phyloP scores from a whole-genome alignment of 352 stramenopile species.

The Pythium monospermum region DNA sequence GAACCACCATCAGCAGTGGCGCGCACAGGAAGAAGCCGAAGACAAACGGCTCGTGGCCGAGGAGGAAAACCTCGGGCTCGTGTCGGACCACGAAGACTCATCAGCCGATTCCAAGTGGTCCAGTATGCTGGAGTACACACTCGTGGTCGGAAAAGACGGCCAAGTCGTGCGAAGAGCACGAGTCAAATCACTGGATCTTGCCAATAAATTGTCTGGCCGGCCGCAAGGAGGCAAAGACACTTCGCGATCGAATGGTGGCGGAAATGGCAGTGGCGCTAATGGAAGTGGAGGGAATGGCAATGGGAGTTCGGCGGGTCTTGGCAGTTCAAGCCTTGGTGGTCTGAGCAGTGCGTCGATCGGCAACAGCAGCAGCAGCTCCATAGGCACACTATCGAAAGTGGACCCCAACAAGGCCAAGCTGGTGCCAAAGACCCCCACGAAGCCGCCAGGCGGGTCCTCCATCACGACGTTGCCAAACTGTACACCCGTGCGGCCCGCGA shows the following conservation, averaged over 20 bases:
- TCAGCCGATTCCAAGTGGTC: constrained; percentile 79
- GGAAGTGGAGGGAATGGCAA: constrained; percentile 5
- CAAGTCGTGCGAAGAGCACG: constrained; percentile 76
- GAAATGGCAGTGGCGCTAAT: constrained; percentile 2
- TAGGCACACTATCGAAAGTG: constrained; percentile 30
- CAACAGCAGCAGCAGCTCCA: constrained; percentile 18
- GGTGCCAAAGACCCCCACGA: constrained; percentile 40
- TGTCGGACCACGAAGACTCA: constrained; percentile 73
- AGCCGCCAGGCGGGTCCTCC: constrained; percentile 27
- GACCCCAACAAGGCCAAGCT: constrained; percentile 38
- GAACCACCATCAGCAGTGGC: constrained; percentile 22
- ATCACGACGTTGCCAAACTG: constrained; percentile 70
- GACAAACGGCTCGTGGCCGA: constrained; percentile 56
- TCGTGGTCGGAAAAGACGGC: constrained; percentile 78
- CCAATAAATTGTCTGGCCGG: constrained; percentile 53
- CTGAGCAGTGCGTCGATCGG: constrained; percentile 8
- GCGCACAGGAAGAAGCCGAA: constrained; percentile 49
- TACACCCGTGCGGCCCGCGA: constrained; percentile 33
- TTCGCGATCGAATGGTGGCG: constrained; percentile 5
- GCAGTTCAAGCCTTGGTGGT: neutral
- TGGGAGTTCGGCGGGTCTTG: neutral
- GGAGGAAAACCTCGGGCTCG: constrained; percentile 54
- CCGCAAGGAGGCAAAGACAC: constrained; percentile 50
- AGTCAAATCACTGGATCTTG: constrained; percentile 78
- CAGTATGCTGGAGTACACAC: constrained; percentile 83